Base-by-base conservation (phyloP, 352 stramenopile species). In the Pythium brachiatum region DNA sequence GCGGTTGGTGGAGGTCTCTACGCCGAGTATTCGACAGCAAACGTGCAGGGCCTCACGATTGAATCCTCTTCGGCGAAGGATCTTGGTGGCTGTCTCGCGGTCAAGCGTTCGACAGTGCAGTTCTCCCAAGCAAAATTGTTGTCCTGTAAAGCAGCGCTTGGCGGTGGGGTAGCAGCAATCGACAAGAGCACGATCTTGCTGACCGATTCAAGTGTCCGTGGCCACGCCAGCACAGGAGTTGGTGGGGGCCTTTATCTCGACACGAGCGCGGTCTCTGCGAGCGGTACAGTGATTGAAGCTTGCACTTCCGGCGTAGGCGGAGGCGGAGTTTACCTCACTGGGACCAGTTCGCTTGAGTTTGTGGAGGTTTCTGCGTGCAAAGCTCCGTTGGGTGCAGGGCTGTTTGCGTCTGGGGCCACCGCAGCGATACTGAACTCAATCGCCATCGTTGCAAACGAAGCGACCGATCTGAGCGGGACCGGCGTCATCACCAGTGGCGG, bases 241-340 rank as follows among this genome's bases (percentile, higher is more conserved):
- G 66, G 60, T n/a, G 66, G 66, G 1, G 60, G 66, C 1, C 9
- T 69, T 9, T 67, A 57, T 32, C 48, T 73, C 25, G 36, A 66
- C 34, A 18, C 55, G 6, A 73, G 66, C n/a, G 29, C 32, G 13
- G 16, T 73, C 7, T 43, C 21, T 12, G 66, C 48, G 1, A 29
- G n/a, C 0, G 36, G n/a, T 7, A 23, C 36, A 2, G 36, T n/a
- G 27, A 41, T 73, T 15, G 9, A 48, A 29, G 15, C 27, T 4
- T 62, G 48, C 21, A n/a, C 9, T 0, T 51, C 64, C 11, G 13
- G 7, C 4, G 12, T n/a, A 15, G 53, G 43, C 4, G 64, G 64
- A 7, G 64, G 64, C 5, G 64, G 62, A 7, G 54, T 36, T 7
- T 66, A 63, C 23, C 20, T 66, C 26, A 60, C 57, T 9, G 56